phyloP scores from a whole-genome alignment of 208 protist genomes.

The Giardia duodenalis region DNA sequence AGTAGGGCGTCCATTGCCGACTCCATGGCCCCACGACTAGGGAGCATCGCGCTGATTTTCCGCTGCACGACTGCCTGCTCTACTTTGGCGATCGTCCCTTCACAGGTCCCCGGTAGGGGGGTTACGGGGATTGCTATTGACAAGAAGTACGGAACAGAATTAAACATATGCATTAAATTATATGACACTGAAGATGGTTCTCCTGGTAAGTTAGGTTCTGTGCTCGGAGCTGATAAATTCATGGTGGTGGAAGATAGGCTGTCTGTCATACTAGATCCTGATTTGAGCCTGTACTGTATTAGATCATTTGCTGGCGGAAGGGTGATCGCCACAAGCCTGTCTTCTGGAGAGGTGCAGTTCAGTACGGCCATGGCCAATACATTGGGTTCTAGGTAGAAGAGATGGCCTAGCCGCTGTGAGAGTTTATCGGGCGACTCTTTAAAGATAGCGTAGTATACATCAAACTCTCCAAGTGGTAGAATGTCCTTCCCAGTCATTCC shows the following conservation, averaged over 20 bases:
- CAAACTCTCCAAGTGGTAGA: background rate
- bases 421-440: background rate
- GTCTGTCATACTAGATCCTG: background rate
- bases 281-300: background rate
- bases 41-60: conserved; percentile 24
- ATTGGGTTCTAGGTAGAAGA: background rate
- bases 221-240: background rate
- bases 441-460: background rate
- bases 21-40: background rate
- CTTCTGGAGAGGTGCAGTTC: background rate
- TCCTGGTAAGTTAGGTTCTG: background rate
- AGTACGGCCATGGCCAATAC: background rate
- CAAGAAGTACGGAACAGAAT: background rate
- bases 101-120: background rate
- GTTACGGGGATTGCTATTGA: background rate
- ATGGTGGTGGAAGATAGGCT: background rate
- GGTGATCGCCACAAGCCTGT: background rate
- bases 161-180: background rate
- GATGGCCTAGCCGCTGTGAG: background rate
- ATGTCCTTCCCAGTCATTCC: conserved; percentile 16
- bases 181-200: background rate
- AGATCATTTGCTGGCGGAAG: background rate
- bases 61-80: background rate
- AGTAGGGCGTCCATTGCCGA: background rate
- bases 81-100: conserved; percentile 18